These are phyloP conservation scores for Haplosporangium sp. DNA, from an alignment of 371 early-diverging fungal genomes.

Conservation along the genomic window DNA sequence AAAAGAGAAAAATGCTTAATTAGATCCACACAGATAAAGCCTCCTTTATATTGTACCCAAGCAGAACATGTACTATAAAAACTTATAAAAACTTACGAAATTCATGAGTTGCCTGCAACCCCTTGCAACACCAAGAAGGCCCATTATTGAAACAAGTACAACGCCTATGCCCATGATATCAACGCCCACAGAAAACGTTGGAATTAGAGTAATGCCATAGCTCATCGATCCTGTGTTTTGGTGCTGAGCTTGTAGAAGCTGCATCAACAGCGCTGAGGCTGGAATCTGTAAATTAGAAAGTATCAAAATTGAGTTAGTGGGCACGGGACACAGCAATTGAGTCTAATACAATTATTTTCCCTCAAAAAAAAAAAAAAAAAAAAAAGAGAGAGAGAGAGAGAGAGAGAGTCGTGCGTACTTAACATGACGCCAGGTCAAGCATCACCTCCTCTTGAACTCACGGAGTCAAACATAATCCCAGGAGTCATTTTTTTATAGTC, in stretches of 20 bases:
- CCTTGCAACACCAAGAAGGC: slow-evolving; percentile 40
- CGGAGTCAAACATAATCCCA: no score
- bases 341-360: no score
- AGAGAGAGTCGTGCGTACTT: background rate
- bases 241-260: slow-evolving; percentile 32
- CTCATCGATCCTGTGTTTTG: slow-evolving; percentile 28
- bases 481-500: background rate
- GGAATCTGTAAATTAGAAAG: slow-evolving; percentile 24
- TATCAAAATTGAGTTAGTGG: no score
- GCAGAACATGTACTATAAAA: no score
- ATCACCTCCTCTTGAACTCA: no score
- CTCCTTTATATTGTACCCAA: background rate
- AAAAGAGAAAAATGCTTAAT: background rate
- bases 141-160: slow-evolving; percentile 42
- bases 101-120: slow-evolving; percentile 49
- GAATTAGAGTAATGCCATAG: slow-evolving; percentile 33
- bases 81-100: slow-evolving; percentile 18
- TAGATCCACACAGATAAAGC: background rate
- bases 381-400: no score
- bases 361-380: background rate
- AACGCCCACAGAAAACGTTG: slow-evolving; percentile 45
- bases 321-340: no score
- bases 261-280: slow-evolving; percentile 35
- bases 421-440: no score
- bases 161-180: slow-evolving; percentile 52